A percentile compares a stretch with the other conserved stretches of the same genome.
Conservation (phyloP, 805 yeast species). For the Candida silvatica region DNA sequence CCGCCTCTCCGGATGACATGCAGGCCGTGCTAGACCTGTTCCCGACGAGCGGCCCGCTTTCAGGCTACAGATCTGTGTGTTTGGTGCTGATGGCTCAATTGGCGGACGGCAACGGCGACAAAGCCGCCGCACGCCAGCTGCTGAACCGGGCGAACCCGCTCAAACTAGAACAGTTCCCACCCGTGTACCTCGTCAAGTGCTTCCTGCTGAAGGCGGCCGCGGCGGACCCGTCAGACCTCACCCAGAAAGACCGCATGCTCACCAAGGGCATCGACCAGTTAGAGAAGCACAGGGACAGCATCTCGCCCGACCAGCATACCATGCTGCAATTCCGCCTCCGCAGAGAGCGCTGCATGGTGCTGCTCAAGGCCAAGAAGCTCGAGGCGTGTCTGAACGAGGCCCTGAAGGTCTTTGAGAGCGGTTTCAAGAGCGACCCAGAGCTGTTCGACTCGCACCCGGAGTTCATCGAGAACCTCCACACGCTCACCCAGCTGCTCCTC, state of each 20-base stretch:
- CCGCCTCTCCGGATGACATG: background rate
- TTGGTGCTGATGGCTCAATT: constrained; percentile 8
- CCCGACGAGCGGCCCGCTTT: background rate
- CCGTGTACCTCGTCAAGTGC: constrained; percentile 6
- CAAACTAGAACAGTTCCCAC: constrained; percentile 6
- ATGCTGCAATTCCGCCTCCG: constrained; percentile 1
- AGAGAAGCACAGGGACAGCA: background rate
- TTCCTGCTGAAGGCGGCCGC: constrained; percentile 6
- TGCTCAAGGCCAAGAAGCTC: too few relatives aligned
- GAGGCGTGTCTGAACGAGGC: background rate
- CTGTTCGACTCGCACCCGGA: background rate
- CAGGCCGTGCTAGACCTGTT: background rate
- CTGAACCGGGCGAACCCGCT: constrained; percentile 10
- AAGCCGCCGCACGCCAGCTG: constrained; percentile 1
- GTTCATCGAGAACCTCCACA: constrained; percentile 2
- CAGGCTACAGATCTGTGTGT: constrained; percentile 6
- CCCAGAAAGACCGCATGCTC: constrained; percentile 8
- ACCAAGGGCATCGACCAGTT: constrained; percentile 8
- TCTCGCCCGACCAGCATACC: background rate
- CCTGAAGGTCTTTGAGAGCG: background rate
- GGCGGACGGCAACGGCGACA: constrained; percentile 2
- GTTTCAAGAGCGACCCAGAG: background rate
- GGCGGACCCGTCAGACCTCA: constrained; percentile 3
- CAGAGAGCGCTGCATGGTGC: background rate
- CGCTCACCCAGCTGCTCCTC: constrained; percentile 4